Percentiles rank a stretch among this genome's conserved stretches.
phyloP scores from a whole-genome alignment of 352 stramenopile species.

The Plasmopara halstedii region DNA sequence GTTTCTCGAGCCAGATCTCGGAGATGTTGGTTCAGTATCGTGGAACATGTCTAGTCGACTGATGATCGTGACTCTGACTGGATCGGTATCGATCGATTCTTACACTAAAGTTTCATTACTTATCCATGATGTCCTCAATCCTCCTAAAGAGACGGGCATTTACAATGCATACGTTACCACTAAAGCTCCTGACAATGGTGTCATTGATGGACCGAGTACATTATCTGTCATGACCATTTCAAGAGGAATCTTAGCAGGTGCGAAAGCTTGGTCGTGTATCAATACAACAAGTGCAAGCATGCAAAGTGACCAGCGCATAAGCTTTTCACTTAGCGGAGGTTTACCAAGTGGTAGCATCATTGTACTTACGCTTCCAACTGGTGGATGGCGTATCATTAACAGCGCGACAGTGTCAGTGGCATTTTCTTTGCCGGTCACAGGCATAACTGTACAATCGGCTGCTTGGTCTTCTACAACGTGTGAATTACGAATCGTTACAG shows the following conservation, averaged over 20 bases:
- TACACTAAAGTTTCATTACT: constrained; percentile 25
- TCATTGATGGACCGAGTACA: constrained; percentile 41
- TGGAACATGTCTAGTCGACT: constrained; percentile 28
- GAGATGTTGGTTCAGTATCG: constrained; percentile 13
- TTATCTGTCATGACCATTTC: constrained; percentile 38
- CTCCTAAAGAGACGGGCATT: constrained; percentile 42
- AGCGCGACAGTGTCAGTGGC: constrained; percentile 9
- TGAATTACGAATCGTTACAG: constrained; percentile 30
- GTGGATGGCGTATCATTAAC: constrained; percentile 31
- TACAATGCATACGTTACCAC: constrained; percentile 37
- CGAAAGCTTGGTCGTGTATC: constrained; percentile 27
- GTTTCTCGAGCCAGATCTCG: constrained; percentile 30
- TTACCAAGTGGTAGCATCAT: constrained; percentile 47
- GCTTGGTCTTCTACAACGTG: constrained; percentile 21
- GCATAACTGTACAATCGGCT: constrained; percentile 23
- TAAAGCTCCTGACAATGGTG: constrained; percentile 19
- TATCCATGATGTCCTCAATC: constrained; percentile 35
- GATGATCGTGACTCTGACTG: constrained; percentile 29
- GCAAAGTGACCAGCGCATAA: constrained; percentile 41
- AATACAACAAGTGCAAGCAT: constrained; percentile 44
- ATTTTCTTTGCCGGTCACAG: constrained; percentile 26
- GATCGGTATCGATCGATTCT: constrained; percentile 14
- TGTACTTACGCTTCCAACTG: constrained; percentile 23
- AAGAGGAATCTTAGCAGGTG: constrained; percentile 24
- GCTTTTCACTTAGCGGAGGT: constrained; percentile 33